phyloP scores from a whole-genome alignment of 371 early-diverging fungal genomes.

The Paraphysoderma sedebokerense region DNA sequence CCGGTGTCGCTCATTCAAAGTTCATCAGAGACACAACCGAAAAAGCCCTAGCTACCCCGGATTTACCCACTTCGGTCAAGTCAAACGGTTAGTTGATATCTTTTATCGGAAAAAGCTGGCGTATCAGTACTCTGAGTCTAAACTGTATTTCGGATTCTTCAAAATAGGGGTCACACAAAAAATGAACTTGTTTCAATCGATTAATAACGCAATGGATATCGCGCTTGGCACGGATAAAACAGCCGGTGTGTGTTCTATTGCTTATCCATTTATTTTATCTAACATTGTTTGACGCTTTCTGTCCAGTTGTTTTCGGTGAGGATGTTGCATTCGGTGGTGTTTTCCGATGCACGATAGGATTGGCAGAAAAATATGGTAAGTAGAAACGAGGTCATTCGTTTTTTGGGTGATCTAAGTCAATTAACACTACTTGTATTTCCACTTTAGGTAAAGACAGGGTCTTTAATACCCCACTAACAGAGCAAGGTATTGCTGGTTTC shows the following conservation, averaged over 20 bases:
- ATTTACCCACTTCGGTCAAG: conserved; percentile 28
- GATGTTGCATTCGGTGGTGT: conserved; percentile 97
- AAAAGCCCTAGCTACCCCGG: conserved; percentile 55
- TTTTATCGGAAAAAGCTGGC: too few species aligned
- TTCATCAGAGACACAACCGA: conserved; percentile 49
- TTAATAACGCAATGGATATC: conserved; percentile 84
- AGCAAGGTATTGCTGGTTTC: conserved; percentile 94
- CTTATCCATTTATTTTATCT: not conserved
- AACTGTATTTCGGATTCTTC: too few species aligned
- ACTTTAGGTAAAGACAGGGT: conserved; percentile 51
- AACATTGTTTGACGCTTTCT: not conserved
- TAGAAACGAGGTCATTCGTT: not conserved
- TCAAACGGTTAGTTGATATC: too few species aligned
- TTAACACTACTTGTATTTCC: not conserved
- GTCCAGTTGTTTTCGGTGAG: conserved; percentile 82
- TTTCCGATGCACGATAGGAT: conserved; percentile 84
- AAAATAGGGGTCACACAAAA: conserved; percentile 44
- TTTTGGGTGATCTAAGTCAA: not conserved
- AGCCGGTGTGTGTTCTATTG: conserved; percentile 31
- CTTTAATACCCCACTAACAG: conserved; percentile 92
- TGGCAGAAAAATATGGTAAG: conserved; percentile 73
- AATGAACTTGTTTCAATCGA: conserved; percentile 86
- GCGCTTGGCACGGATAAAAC: conserved; percentile 77
- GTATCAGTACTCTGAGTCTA: too few species aligned
- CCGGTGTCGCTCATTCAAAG: conserved; percentile 55